Evolutionary conservation across 257 asterid species (phyloP).

Genomic region (Nicotiana attenuata): DNA sequence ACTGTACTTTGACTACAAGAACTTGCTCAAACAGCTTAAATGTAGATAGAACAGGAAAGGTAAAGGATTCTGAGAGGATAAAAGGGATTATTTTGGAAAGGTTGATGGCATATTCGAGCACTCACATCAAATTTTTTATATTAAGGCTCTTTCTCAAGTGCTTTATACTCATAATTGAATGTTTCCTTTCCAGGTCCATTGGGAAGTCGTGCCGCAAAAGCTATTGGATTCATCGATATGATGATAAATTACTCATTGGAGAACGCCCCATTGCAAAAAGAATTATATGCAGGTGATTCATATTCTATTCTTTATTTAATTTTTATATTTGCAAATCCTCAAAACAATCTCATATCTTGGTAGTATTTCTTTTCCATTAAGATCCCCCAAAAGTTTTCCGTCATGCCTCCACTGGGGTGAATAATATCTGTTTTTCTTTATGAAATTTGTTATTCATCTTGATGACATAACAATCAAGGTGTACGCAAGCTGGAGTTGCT

Average conservation of each 20-base stretch:
- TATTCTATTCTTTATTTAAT: neutral
- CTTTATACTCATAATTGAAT: neutral
- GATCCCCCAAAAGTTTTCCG: neutral
- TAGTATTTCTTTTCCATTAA: neutral
- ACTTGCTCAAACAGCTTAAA: neutral
- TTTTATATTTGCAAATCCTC: neutral
- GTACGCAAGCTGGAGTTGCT: too few relatives aligned
- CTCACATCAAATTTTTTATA: neutral
- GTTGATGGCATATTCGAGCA: neutral
- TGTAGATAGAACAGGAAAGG: neutral
- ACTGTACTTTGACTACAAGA: neutral
- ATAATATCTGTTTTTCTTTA: neutral
- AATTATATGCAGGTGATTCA: slow-evolving; percentile 73
- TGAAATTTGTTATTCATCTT: neutral
- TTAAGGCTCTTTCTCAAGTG: neutral
- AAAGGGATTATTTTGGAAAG: neutral
- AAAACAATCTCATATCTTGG: neutral
- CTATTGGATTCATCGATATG: slow-evolving; percentile 94
- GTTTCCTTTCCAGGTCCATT: slow-evolving; percentile 56
- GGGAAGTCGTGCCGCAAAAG: slow-evolving; percentile 97
- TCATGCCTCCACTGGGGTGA: neutral
- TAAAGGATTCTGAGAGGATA: neutral
- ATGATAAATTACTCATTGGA: slow-evolving; percentile 85
- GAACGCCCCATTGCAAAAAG: slow-evolving; percentile 92
- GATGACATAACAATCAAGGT: neutral